A percentile compares a stretch with the other conserved stretches of the same genome.
Evolutionary conservation across 148 eudicot species (phyloP).

Genomic region (Heliamphora exappendiculata): DNA sequence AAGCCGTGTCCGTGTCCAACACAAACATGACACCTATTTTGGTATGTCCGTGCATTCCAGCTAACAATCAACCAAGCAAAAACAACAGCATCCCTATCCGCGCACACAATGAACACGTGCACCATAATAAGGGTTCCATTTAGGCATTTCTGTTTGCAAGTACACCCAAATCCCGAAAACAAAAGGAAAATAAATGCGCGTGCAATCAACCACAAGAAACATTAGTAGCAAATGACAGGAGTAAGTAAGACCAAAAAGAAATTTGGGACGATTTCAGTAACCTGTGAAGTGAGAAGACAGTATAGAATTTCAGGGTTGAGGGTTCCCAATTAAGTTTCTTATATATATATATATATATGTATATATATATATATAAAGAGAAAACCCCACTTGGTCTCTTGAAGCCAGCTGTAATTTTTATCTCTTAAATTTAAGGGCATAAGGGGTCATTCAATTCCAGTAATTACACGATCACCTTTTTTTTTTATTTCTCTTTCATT

Average conservation of each 20-base stretch:
- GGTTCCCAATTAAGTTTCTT: not conserved
- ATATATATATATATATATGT: not conserved
- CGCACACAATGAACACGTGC: not conserved
- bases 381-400: too few species aligned
- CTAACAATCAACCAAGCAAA: not conserved
- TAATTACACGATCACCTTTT: too few species aligned
- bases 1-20: too few species aligned
- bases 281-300: not conserved
- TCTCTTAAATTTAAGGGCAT: too few species aligned
- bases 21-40: too few species aligned
- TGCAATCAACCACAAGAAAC: not conserved
- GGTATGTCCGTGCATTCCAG: too few species aligned
- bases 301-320: not conserved
- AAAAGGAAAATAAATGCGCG: not conserved
- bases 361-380: too few species aligned
- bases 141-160: not conserved
- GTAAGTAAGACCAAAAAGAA: not conserved
- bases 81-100: not conserved
- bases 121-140: not conserved
- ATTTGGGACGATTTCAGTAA: not conserved
- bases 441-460: too few species aligned
- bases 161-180: not conserved
- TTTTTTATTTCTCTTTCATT: too few species aligned
- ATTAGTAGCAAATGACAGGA: not conserved
- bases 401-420: too few species aligned